These are phyloP conservation scores for Pseudomassariella vexata DNA, from an alignment of 2,329 filamentous ascomycete genomes.

Conservation along the genomic window DNA sequence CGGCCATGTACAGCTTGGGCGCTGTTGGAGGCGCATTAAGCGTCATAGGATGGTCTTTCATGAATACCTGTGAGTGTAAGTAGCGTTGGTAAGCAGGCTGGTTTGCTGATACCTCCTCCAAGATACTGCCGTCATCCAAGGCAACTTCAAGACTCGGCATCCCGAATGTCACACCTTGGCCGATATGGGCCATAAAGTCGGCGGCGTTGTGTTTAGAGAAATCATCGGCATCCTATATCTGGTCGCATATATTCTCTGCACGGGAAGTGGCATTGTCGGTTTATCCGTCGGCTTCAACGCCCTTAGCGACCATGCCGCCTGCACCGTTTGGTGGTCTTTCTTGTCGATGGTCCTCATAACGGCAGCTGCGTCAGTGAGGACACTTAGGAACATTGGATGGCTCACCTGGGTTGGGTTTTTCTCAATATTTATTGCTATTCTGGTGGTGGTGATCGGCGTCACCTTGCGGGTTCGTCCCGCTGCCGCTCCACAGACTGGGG, in stretches of 20 bases:
- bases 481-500: conserved; percentile 50
- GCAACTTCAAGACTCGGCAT: conserved; percentile 31
- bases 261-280: conserved; percentile 52
- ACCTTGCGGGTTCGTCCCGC: conserved; percentile 50
- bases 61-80: conserved; percentile 17
- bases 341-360: conserved; percentile 41
- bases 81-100: too few relatives aligned
- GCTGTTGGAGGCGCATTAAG: conserved; percentile 18
- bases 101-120: too few relatives aligned
- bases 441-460: conserved; percentile 52
- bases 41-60: conserved; percentile 16
- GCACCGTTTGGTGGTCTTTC: conserved; percentile 53
- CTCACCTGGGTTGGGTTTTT: conserved; percentile 55
- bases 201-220: conserved; percentile 45
- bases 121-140: conserved; percentile 32
- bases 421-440: conserved; percentile 49
- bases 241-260: conserved; percentile 50
- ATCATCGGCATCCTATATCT: conserved; percentile 50
- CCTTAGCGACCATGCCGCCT: conserved; percentile 50
- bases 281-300: conserved; percentile 55
- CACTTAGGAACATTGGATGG: conserved; percentile 55
- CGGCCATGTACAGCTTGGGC: conserved; percentile 18
- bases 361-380: conserved; percentile 43
- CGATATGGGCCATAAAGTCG: conserved; percentile 53
- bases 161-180: conserved; percentile 32